phyloP scores from a whole-genome alignment of 768 basidiomycete genomes.

The Gloeopeniophorella convolvens region DNA sequence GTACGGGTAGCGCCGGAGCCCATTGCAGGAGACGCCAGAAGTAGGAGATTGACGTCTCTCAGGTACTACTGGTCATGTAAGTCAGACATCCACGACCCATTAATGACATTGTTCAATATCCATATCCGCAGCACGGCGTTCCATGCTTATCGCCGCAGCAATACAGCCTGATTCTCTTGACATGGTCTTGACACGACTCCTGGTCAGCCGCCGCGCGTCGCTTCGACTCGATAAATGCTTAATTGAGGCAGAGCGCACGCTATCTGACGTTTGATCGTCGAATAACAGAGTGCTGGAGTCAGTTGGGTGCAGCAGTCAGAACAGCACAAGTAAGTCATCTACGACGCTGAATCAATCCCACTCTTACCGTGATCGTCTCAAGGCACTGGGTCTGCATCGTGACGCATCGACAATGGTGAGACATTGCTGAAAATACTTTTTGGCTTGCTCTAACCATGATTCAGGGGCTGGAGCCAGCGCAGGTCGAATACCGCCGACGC shows the following conservation, averaged over 20 bases:
- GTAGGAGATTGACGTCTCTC: constrained; percentile 69
- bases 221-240: constrained; percentile 3
- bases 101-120: constrained; percentile 16
- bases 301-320: constrained; percentile 85
- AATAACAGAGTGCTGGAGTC: constrained; percentile 95
- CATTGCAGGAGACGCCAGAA: constrained; percentile 73
- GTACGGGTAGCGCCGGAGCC: constrained; percentile 80
- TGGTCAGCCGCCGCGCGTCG: constrained; percentile 36
- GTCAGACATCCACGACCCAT: constrained; percentile 29
- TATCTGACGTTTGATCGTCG: constrained; percentile 68
- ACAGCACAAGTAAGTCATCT: constrained; percentile 57
- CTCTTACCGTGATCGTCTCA: not conserved
- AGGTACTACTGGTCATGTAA: constrained; percentile 95
- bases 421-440: not conserved
- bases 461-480: constrained; percentile 65
- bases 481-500: constrained; percentile 83
- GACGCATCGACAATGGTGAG: constrained; percentile 79
- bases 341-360: not conserved
- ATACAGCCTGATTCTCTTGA: constrained; percentile 91
- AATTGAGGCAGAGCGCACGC: constrained; percentile 52
- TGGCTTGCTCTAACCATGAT: constrained; percentile 10
- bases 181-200: constrained; percentile 83
- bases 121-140: constrained; percentile 60
- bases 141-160: constrained; percentile 85
- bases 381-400: constrained; percentile 82